phyloP scores from a whole-genome alignment of 257 asterid genomes.

The Capsicum rhomboideum region DNA sequence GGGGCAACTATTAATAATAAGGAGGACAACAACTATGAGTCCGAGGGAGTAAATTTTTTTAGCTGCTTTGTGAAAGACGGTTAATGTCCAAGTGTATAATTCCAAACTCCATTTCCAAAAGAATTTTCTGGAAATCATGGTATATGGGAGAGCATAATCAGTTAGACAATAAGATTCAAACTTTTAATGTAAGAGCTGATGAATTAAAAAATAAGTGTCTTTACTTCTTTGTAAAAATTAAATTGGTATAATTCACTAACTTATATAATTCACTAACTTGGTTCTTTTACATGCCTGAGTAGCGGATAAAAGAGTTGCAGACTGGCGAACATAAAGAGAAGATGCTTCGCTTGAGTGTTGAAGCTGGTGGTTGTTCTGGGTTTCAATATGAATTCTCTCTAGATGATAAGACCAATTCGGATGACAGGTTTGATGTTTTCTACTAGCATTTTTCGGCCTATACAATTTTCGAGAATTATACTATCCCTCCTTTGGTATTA shows the following conservation, averaged over 20 bases:
- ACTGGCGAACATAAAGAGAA: constrained; percentile 48
- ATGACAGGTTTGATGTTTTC: constrained; percentile 57
- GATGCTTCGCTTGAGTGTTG: constrained; percentile 83
- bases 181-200: no score
- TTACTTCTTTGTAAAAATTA: background rate
- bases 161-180: background rate
- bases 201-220: no score
- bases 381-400: constrained; percentile 85
- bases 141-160: background rate
- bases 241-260: background rate
- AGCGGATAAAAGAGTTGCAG: constrained; percentile 90
- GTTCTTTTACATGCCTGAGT: constrained; percentile 1
- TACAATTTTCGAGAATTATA: background rate
- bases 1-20: no score
- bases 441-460: background rate
- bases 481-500: background rate
- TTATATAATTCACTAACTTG: background rate
- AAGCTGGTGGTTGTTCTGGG: constrained; percentile 99
- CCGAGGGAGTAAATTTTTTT: no score
- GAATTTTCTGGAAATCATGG: background rate
- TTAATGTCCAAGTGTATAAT: background rate
- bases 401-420: constrained; percentile 57
- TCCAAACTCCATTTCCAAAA: background rate
- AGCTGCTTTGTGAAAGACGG: background rate
- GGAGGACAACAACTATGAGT: no score